Conservation (phyloP, 495 filamentous ascomycete genomes). For the Arthonia radiata region DNA sequence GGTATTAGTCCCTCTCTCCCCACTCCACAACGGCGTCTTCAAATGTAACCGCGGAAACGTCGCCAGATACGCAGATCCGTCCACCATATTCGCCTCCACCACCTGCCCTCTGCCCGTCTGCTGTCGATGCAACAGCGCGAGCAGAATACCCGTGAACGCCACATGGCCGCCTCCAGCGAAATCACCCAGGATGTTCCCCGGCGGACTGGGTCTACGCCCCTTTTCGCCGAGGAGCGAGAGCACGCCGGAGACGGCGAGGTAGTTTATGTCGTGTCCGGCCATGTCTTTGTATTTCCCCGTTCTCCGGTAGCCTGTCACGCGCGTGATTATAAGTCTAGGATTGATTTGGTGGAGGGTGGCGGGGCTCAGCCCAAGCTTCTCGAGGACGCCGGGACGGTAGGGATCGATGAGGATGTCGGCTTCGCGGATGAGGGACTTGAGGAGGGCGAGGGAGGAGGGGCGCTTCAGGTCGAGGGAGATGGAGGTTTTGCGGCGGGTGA, state of each 20-base stretch:
- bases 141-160: slow-evolving; percentile 34
- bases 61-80: slow-evolving; percentile 55
- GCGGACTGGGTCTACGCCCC: slow-evolving; percentile 45
- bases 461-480: slow-evolving; percentile 57
- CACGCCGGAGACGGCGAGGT: slow-evolving; percentile 68
- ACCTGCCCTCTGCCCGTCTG: slow-evolving; percentile 52
- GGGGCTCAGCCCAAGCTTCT: slow-evolving; percentile 55
- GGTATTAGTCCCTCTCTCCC: slow-evolving; percentile 44
- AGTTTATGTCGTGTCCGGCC: slow-evolving; percentile 98
- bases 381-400: slow-evolving; percentile 72
- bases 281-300: slow-evolving; percentile 65
- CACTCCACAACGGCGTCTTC: slow-evolving; percentile 31
- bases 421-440: slow-evolving; percentile 33
- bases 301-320: slow-evolving; percentile 71
- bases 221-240: slow-evolving; percentile 48
- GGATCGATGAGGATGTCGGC: slow-evolving; percentile 79
- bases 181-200: slow-evolving; percentile 65
- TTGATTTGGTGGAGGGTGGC: slow-evolving; percentile 36
- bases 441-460: slow-evolving; percentile 28
- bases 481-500: slow-evolving; percentile 57
- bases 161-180: slow-evolving; percentile 78
- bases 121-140: slow-evolving; percentile 29
- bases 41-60: slow-evolving; percentile 43
- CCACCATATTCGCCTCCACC: slow-evolving; percentile 92
- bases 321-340: slow-evolving; percentile 54